Evolutionary conservation across 73 alveolate genomes (phyloP).

Genomic region (Durusdinium trenchii): DNA sequence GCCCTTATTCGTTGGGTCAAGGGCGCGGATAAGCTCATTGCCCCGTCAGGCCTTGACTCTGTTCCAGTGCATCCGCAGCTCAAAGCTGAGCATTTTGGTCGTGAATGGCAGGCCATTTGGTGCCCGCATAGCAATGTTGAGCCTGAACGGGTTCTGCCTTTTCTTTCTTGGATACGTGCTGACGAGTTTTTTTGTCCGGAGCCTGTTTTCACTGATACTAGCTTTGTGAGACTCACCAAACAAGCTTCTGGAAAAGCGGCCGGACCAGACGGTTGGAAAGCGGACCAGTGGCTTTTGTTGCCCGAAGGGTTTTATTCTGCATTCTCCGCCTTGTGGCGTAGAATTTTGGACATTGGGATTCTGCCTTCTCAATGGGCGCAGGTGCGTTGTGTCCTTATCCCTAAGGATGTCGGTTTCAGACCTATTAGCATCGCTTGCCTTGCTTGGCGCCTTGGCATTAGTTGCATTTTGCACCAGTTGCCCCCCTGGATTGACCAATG

Average conservation of each 20-base stretch:
- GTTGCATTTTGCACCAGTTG: neutral
- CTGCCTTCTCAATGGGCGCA: neutral
- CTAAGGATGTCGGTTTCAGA: slow-evolving; percentile 21
- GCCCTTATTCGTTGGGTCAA: slow-evolving; percentile 30
- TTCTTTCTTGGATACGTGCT: neutral
- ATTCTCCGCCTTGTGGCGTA: neutral
- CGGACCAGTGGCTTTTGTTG: neutral
- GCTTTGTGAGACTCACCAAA: neutral
- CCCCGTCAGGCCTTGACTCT: neutral
- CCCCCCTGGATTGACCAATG: neutral
- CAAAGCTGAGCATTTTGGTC: slow-evolving; percentile 14
- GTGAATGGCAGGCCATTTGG: neutral
- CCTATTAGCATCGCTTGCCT: slow-evolving; percentile 13
- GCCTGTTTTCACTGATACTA: neutral
- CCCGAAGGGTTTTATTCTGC: neutral
- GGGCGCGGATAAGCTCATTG: neutral
- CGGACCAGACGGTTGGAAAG: slow-evolving; percentile 43
- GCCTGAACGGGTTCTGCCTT: neutral
- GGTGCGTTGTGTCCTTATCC: slow-evolving; percentile 3
- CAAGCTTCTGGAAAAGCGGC: neutral
- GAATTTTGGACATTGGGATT: neutral
- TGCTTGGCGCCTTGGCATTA: slow-evolving; percentile 34
- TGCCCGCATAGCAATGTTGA: neutral
- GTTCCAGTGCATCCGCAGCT: slow-evolving; percentile 53
- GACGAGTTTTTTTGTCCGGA: neutral